Evolutionary conservation across 2,329 filamentous ascomycete species (phyloP), one percentile per base, ranked within the genome.

Genomic region (Colletotrichum endophyticum): DNA sequence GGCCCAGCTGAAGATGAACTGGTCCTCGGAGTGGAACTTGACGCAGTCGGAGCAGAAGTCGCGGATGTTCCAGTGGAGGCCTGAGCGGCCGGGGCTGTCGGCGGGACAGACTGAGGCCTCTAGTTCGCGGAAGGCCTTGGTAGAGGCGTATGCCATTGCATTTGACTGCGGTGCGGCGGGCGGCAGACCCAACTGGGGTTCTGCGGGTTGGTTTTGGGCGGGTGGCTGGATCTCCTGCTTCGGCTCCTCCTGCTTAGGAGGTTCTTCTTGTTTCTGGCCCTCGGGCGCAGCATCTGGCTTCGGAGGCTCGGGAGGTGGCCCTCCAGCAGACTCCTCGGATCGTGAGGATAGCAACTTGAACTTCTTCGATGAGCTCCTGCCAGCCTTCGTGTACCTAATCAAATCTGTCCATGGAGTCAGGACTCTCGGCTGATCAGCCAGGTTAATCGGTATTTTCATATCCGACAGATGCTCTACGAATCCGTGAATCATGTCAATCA

Each of bases 401-500:
- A 19, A 87, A 73, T 94, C 91, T 73, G 95, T 92, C 85, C 93
- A 92, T 0, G 94, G 92, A 2, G 95, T 88, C 5, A 96, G 88
- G 2, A 96, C 91, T 53, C 94, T 89, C 2, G 95, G 94, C 79
- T 95, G 92, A 74, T 95, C 94, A 79, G 94, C 91, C 25, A 95
- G 88, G 81, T 98, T 98, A 85, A 98, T 94, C 0, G 95, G 94
- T 25, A 98, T 85, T 78, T 95, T 92, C 94, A 98, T 96, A 78
- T 96, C 92, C 1, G 95, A 95, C 16, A 98, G 87, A 81, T 94
- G 91, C 78, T 93, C 86, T 3, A 93, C 89, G 80, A 98, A 98
- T 3, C 89, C 87, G 68, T 91, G 87, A 82, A 98, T 92, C 91
- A 97, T 94, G 6, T 90, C 89, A 8, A 91, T 87, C 0, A 91